Conservation (phyloP, 192 early-diverging fungal species). For the Mycoemilia scoparia region DNA sequence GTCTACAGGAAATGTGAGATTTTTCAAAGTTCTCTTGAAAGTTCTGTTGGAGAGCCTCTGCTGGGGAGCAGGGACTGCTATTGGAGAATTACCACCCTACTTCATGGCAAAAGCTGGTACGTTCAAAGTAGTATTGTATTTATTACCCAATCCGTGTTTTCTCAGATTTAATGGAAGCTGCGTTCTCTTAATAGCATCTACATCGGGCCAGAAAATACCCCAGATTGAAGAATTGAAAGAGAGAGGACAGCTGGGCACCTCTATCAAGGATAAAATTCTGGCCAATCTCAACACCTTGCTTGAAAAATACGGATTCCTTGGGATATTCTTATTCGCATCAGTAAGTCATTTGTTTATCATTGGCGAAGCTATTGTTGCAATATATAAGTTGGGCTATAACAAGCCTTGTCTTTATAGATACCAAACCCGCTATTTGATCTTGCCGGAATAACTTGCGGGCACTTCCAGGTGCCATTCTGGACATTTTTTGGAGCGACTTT, state of each 20-base stretch:
- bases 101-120: constrained; percentile 75
- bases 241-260: constrained; percentile 11
- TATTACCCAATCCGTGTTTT: too few relatives aligned
- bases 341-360: too few relatives aligned
- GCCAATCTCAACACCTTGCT: constrained; percentile 50
- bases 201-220: constrained; percentile 23
- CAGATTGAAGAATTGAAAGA: constrained; percentile 13
- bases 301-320: constrained; percentile 65
- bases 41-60: constrained; percentile 65
- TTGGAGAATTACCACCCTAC: constrained; percentile 89
- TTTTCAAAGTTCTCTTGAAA: constrained; percentile 46
- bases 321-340: constrained; percentile 82
- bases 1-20: background rate
- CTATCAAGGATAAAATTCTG: constrained; percentile 48
- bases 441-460: constrained; percentile 88
- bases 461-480: constrained; percentile 74
- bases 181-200: constrained; percentile 5
- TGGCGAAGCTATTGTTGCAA: too few relatives aligned
- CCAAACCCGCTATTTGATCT: constrained; percentile 96
- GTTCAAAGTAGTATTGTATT: too few relatives aligned
- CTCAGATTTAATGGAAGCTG: too few relatives aligned
- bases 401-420: too few relatives aligned
- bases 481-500: constrained; percentile 95
- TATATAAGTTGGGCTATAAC: too few relatives aligned
- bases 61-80: constrained; percentile 84